Evolutionary conservation across 768 basidiomycete genomes (phyloP).

Genomic region (Suillus americanus): DNA sequence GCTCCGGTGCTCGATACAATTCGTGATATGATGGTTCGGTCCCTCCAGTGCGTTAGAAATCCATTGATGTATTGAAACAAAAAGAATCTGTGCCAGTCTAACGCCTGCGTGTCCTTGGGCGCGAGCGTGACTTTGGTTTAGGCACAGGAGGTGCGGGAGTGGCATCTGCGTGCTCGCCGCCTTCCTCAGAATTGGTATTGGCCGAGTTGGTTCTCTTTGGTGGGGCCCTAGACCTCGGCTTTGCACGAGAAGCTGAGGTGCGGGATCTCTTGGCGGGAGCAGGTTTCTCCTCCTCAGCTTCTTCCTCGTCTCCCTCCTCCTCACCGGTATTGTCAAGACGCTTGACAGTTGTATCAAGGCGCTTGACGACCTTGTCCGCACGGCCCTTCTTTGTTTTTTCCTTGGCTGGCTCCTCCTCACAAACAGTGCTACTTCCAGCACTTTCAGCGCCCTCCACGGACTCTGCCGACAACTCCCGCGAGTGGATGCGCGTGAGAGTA

Average conservation of each 20-base stretch:
- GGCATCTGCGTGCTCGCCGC: constrained; percentile 16
- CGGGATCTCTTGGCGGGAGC: constrained; percentile 22
- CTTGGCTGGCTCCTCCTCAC: constrained; percentile 28
- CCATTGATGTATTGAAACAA: constrained; percentile 5
- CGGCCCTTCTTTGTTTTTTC: constrained; percentile 19
- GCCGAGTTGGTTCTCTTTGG: constrained; percentile 3
- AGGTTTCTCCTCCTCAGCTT: constrained; percentile 13
- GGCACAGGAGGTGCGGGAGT: constrained; percentile 18
- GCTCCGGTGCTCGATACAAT: constrained; percentile 12
- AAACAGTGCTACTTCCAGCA: constrained; percentile 34
- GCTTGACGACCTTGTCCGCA: background rate
- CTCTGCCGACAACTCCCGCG: constrained; percentile 26
- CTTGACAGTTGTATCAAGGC: background rate
- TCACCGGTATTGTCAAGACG: constrained; percentile 12
- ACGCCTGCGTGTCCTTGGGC: constrained; percentile 29
- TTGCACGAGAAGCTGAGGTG: constrained; percentile 21
- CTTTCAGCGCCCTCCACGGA: constrained; percentile 28
- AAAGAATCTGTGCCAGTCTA: constrained; percentile 16
- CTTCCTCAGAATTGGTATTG: constrained; percentile 16
- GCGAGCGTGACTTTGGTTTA: constrained; percentile 32
- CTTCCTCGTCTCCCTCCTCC: constrained; percentile 14
- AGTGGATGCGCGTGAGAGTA: constrained; percentile 29
- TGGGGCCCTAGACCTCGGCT: constrained; percentile 18
- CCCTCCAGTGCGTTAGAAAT: background rate
- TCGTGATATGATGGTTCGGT: constrained; percentile 7